These are phyloP conservation scores for Mycena epipterygia DNA, from an alignment of 768 basidiomycete genomes.

Conservation along the genomic window DNA sequence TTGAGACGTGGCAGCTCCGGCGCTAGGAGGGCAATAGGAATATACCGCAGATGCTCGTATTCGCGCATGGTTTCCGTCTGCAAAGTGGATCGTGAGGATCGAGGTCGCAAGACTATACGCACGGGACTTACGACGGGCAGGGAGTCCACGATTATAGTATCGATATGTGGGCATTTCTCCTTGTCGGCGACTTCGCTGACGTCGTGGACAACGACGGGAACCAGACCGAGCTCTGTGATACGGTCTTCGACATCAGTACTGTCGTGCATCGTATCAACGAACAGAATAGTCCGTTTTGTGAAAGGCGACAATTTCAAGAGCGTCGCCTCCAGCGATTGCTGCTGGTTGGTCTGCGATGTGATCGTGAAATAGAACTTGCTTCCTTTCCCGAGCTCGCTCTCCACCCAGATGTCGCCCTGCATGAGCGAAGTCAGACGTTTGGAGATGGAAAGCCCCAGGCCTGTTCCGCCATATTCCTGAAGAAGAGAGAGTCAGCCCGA, in stretches of 20 bases:
- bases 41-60: slow-evolving; percentile 94
- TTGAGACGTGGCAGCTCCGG: slow-evolving; percentile 84
- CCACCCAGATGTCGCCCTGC: slow-evolving; percentile 99
- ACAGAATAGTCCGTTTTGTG: slow-evolving; percentile 88
- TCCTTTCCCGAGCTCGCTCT: slow-evolving; percentile 93
- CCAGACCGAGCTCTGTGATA: slow-evolving; percentile 84
- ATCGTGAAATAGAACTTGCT: slow-evolving; percentile 98
- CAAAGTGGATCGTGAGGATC: slow-evolving; percentile 15
- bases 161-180: slow-evolving; percentile 88
- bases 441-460: slow-evolving; percentile 96
- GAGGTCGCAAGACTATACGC: not conserved
- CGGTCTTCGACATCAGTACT: slow-evolving; percentile 80
- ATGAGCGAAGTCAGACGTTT: slow-evolving; percentile 97
- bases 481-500: slow-evolving; percentile 20
- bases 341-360: slow-evolving; percentile 83
- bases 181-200: slow-evolving; percentile 88
- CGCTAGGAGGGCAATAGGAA: slow-evolving; percentile 92
- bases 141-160: slow-evolving; percentile 96
- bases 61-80: slow-evolving; percentile 93
- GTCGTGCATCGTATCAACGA: slow-evolving; percentile 89
- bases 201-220: slow-evolving; percentile 80
- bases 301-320: slow-evolving; percentile 89
- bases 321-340: slow-evolving; percentile 77
- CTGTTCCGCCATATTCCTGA: slow-evolving; percentile 97
- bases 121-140: slow-evolving; percentile 75